Conservation (phyloP, 2,329 filamentous ascomycete genomes). For the Aspergillus clavatus region DNA sequence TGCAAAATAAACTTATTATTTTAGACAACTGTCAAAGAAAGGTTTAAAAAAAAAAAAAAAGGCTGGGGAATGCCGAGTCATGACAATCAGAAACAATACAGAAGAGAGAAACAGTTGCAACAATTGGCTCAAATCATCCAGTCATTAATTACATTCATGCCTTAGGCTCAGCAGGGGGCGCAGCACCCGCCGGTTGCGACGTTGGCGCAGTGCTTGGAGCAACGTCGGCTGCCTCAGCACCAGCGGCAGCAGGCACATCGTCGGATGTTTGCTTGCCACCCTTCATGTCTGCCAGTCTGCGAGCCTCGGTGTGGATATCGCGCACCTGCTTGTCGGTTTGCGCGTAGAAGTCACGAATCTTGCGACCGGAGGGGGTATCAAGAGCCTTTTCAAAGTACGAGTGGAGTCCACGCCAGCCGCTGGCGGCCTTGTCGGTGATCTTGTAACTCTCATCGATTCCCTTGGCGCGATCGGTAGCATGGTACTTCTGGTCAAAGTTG, state of each 20-base stretch:
- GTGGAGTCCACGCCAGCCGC: conserved; percentile 62
- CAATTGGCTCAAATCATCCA: neutral
- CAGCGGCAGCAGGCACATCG: conserved; percentile 14
- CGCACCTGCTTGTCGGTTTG: conserved; percentile 81
- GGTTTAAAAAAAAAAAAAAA: too few relatives aligned
- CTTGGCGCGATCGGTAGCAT: conserved; percentile 80
- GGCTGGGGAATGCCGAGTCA: too few relatives aligned
- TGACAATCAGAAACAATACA: neutral
- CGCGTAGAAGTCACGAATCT: conserved; percentile 81
- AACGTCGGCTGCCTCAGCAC: conserved; percentile 14
- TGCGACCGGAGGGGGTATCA: conserved; percentile 81
- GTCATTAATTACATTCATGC: conserved; percentile 12
- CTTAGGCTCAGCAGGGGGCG: conserved; percentile 27
- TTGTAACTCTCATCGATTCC: conserved; percentile 80
- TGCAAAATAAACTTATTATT: too few relatives aligned
- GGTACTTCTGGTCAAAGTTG: conserved; percentile 77
- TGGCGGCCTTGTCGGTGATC: conserved; percentile 67
- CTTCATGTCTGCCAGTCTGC: conserved; percentile 84
- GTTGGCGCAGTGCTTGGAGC: conserved; percentile 19
- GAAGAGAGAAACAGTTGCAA: neutral
- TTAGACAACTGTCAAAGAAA: too few relatives aligned
- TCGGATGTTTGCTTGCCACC: conserved; percentile 40
- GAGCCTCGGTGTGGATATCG: conserved; percentile 89
- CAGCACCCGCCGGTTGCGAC: conserved; percentile 20
- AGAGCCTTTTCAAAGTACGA: conserved; percentile 95